Evolutionary conservation across 345 rosid genomes (phyloP).

Genomic region (Salix brachista): DNA sequence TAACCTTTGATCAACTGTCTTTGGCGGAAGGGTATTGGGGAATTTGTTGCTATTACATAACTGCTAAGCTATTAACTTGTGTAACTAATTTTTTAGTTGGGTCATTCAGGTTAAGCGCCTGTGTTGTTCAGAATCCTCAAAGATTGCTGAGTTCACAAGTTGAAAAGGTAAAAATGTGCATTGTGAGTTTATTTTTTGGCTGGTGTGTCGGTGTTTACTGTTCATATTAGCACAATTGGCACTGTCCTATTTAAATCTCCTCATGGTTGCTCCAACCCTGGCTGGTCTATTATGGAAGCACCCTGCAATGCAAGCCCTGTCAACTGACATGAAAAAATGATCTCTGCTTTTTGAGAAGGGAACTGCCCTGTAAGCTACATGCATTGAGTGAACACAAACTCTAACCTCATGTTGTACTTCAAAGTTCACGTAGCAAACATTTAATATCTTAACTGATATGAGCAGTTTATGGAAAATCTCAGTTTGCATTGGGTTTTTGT

Average conservation of each 20-base stretch:
- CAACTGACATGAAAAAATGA: not conserved
- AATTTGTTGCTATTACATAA: not conserved
- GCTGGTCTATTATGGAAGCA: not conserved
- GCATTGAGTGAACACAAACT: not conserved
- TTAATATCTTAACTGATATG: not conserved
- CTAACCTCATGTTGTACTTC: not conserved
- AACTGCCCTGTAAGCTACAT: no score
- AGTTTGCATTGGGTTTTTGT: not conserved
- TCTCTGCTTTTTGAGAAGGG: not conserved
- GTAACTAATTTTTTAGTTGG: conserved; percentile 14
- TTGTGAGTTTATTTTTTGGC: not conserved
- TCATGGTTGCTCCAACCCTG: not conserved
- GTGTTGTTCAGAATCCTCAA: conserved; percentile 47
- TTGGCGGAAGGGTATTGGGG: not conserved
- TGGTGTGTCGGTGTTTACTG: not conserved
- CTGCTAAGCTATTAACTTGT: not conserved
- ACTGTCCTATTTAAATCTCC: not conserved
- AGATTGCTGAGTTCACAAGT: conserved; percentile 43
- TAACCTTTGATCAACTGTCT: not conserved
- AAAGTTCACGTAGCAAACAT: not conserved
- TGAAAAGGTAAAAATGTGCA: conserved; percentile 50
- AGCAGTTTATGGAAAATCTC: conserved; percentile 8
- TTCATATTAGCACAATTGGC: not conserved
- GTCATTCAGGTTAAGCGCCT: conserved; percentile 40
- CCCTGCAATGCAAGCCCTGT: not conserved